phyloP scores from a whole-genome alignment of 495 filamentous ascomycete genomes.

The Annulohypoxylon moriforme region DNA sequence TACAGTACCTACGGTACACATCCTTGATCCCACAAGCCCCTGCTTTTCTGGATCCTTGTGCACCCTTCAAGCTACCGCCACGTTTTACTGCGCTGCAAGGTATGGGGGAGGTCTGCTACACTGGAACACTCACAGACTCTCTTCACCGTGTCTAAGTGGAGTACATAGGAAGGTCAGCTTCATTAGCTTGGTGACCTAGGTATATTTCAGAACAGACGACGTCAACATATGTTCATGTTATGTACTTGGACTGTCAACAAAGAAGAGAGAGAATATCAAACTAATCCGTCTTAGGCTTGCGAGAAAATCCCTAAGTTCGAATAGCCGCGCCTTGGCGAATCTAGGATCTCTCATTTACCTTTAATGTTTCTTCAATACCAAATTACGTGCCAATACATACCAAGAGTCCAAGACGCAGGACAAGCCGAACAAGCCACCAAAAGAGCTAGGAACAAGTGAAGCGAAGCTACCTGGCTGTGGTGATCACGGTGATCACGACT shows the following conservation, averaged over 20 bases:
- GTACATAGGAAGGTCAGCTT: slow-evolving; percentile 9
- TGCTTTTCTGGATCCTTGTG: slow-evolving; percentile 15
- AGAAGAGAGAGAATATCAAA: slow-evolving; percentile 22
- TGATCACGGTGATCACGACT: slow-evolving; percentile 22
- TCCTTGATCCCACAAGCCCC: not conserved
- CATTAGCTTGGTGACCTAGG: not conserved
- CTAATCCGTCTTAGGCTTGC: slow-evolving; percentile 2
- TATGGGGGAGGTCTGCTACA: slow-evolving; percentile 3
- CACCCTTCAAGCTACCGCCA: slow-evolving; percentile 40
- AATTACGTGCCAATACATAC: slow-evolving; percentile 23
- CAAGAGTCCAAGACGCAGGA: slow-evolving; percentile 27
- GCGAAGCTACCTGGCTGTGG: slow-evolving; percentile 4
- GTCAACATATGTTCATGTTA: slow-evolving; percentile 13
- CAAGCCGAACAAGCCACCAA: slow-evolving; percentile 17
- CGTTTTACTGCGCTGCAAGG: slow-evolving; percentile 40
- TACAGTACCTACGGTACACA: too few relatives aligned
- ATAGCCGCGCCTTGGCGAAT: slow-evolving; percentile 18
- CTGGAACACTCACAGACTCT: not conserved
- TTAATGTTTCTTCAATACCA: not conserved
- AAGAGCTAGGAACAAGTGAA: slow-evolving; percentile 9
- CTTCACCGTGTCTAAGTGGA: slow-evolving; percentile 34
- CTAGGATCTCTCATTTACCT: slow-evolving; percentile 7
- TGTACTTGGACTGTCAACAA: slow-evolving; percentile 10
- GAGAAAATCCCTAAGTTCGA: slow-evolving; percentile 1
- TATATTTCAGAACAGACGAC: slow-evolving; percentile 26